Evolutionary conservation across 345 rosid species (phyloP), one percentile per base, ranked within the genome.

Genomic region (Draba incana): DNA sequence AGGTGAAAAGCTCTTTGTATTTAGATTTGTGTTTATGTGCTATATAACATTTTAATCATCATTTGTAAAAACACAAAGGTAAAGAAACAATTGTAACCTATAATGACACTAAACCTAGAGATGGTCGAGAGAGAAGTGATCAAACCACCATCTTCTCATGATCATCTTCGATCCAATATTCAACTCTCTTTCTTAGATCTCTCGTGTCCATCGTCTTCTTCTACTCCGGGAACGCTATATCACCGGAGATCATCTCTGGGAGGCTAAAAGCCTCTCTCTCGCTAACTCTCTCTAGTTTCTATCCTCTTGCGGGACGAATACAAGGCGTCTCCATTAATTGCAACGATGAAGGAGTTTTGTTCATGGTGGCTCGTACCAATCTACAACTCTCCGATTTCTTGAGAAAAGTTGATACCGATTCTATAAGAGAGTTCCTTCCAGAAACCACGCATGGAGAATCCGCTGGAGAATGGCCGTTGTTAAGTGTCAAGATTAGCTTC

Each of bases 291-390:
- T 41, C 67, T 15, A 63, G 38, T n/a, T 84, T 70, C 75, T 81
- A 82, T 71, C 85, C 83, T 1, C 56, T 84, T 8, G 80, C 91
- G 0, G 91, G 86, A 15, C 62, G 75, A 10, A 62, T 84, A 57
- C 37, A 51, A 39, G 39, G 44, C n/a, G 67, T 46, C n/a, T 37
- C 41, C 3, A 54, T 77, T 3, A 76, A 74, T 3, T 82, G 86
- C 46, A 68, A 74, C 56, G 86, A 84, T 37, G 51, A 68, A 10
- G 86, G 86, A 38, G 72, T 55, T 9, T 58, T 64, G 8, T 82
- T 42, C 63, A 43, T 62, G 0, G 86, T 80, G 51, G 83, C 85
- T 1, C 58, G 44, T 27, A 41, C 73, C 38, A 43, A 27, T 0
- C 59, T 72, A 53, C 28, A 25, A 10, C 70, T 82, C 1, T 58